Evolutionary conservation across 1,284 basidiomycete genomes (phyloP), one percentile per base, ranked within the genome.

Genomic region (Trametes hirsuta): DNA sequence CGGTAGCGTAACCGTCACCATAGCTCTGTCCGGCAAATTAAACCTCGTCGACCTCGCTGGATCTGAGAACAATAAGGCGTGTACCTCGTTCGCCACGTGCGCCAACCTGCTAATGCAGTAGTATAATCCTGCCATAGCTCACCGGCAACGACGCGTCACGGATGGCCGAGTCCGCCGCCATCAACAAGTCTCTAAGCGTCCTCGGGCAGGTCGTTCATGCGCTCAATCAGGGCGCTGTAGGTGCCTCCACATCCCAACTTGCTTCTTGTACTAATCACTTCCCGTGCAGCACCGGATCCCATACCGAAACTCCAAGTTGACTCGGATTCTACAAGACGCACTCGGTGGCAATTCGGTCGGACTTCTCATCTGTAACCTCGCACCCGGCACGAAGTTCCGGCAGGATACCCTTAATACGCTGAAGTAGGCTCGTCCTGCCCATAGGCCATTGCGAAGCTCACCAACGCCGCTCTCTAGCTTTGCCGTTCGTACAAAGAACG

Each of bases 11-110:
- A 21, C 49, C 35, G 48, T 10, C 41, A 8, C 9, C 30, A 22
- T 59, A 87, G 85, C 81, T 46, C 72, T 86, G 47, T 81, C 79
- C 0, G 91, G 92, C 4, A 93, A 91, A 72, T 86, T 94, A 62
- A 92, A 93, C 64, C 81, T 94, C 3, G 90, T 94, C 11, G 93
- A 95, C 74, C 80, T 95, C 15, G 93, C 93, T 12, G 93, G 93
- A 11, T 92, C 90, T 0, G 93, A 95, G 76, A 94, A 94, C 69
- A 94, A 94, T 72, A 94, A 93, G 73, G 86, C 85, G 11, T 42
- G 47, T 15, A 34, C 30, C 15, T 5, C 3, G 15, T 40, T 34
- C 11, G 55, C 21, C 56, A 11, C 4, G 37, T 12, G 46, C 9
- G 9, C 3, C 18, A 37, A 3, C 3, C 9, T 11, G 15, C 9